Conservation (phyloP, 2,329 filamentous ascomycete species). For the Escovopsis sp. region DNA sequence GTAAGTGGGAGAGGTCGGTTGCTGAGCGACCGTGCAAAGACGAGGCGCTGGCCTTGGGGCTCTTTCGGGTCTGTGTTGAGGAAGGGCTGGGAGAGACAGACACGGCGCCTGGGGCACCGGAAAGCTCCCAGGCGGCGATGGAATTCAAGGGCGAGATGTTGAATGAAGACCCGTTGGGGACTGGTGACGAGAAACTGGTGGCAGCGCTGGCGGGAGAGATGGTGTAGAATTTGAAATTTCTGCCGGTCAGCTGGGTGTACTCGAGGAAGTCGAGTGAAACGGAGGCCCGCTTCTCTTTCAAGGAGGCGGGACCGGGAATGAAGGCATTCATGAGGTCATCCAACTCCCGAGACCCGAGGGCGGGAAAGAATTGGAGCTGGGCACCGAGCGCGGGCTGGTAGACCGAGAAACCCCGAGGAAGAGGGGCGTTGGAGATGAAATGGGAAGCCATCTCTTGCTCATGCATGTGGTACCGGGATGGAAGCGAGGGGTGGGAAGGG, state of each 20-base stretch:
- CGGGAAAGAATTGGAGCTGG: slow-evolving; percentile 49
- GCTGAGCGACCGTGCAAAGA: slow-evolving; percentile 7
- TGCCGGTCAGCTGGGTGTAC: slow-evolving; percentile 36
- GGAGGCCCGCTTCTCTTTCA: slow-evolving; percentile 43
- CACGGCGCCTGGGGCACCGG: slow-evolving; percentile 26
- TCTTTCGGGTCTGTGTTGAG: slow-evolving; percentile 12
- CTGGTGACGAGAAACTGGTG: too few species aligned
- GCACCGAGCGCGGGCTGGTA: slow-evolving; percentile 43
- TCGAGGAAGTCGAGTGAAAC: slow-evolving; percentile 47
- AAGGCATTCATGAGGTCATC: slow-evolving; percentile 45
- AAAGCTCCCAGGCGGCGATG: too few species aligned
- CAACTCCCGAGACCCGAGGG: slow-evolving; percentile 47
- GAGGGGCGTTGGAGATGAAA: slow-evolving; percentile 9
- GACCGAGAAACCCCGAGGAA: slow-evolving; percentile 40
- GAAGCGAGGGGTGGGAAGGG: not conserved
- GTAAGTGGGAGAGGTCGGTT: slow-evolving; percentile 36
- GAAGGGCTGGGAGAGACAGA: slow-evolving; percentile 29
- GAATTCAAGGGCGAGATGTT: too few species aligned
- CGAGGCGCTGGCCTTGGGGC: slow-evolving; percentile 15
- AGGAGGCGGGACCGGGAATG: slow-evolving; percentile 35
- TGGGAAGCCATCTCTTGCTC: slow-evolving; percentile 14
- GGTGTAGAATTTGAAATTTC: slow-evolving; percentile 46
- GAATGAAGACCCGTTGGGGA: too few species aligned
- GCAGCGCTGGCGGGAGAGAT: slow-evolving; percentile 23
- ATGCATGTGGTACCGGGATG: too few species aligned